A percentile compares a stretch with the other conserved stretches of the same genome.
phyloP scores from a whole-genome alignment of 345 rosid genomes.

The Eucalyptus pauciflora region DNA sequence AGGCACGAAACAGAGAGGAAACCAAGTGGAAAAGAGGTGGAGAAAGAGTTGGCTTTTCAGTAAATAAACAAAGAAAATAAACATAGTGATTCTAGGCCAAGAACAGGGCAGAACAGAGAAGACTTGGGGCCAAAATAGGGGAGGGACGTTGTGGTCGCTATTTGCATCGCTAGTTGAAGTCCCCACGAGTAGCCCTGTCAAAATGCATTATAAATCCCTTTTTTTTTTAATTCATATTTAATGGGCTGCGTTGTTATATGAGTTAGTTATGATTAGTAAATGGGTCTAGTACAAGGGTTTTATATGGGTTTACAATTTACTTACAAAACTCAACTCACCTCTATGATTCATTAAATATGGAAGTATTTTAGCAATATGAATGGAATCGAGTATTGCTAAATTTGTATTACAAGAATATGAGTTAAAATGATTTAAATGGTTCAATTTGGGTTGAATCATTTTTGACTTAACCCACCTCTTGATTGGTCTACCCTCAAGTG shows the following conservation, averaged over 20 bases:
- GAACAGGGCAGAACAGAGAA: neutral
- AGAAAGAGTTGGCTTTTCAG: neutral
- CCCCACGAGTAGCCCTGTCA: neutral
- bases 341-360: too few relatives aligned
- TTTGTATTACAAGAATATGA: accelerated
- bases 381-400: neutral
- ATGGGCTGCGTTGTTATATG: accelerated
- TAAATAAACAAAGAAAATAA: neutral
- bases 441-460: accelerated
- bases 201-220: neutral
- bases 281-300: too few relatives aligned
- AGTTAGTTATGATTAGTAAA: too few relatives aligned
- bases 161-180: neutral
- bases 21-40: neutral
- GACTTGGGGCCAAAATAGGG: neutral
- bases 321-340: neutral
- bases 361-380: too few relatives aligned
- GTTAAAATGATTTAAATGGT: too few relatives aligned
- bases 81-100: neutral
- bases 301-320: too few relatives aligned
- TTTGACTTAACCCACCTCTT: too few relatives aligned
- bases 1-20: neutral
- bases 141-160: neutral
- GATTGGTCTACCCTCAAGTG: neutral
- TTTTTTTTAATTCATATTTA: neutral